Percentiles rank a stretch among this genome's conserved stretches.
phyloP scores from a whole-genome alignment of 208 protist genomes.

The Porcisia hertigi region DNA sequence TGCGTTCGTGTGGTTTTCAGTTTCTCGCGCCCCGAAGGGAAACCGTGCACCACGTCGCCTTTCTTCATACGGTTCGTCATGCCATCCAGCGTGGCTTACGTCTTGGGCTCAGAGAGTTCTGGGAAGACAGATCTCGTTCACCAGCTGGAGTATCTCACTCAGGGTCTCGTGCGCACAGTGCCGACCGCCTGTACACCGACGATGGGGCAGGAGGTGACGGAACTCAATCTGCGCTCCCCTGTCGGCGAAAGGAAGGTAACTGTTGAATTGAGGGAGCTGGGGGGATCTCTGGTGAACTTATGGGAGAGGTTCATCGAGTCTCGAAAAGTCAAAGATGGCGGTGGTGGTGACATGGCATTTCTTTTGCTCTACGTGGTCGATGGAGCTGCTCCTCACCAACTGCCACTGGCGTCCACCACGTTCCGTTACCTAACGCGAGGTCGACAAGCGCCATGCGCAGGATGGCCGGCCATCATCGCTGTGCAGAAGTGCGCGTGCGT shows the following conservation, averaged over 20 bases:
- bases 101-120: conserved; percentile 61
- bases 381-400: conserved; percentile 53
- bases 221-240: conserved; percentile 25
- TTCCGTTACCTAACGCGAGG: conserved; percentile 40
- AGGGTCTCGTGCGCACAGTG: conserved; percentile 23
- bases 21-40: neutral
- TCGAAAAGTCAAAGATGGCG: conserved; percentile 28
- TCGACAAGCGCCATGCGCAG: conserved; percentile 34
- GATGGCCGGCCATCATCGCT: conserved; percentile 60
- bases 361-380: conserved; percentile 77
- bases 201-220: conserved; percentile 66
- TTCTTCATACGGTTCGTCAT: conserved; percentile 6
- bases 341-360: conserved; percentile 10
- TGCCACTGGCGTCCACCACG: conserved; percentile 43
- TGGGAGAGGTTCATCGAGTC: conserved; percentile 74
- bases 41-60: neutral
- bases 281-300: conserved; percentile 47
- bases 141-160: conserved; percentile 45
- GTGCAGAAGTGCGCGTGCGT: conserved; percentile 60
- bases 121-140: conserved; percentile 78
- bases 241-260: conserved; percentile 10
- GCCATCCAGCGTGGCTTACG: conserved; percentile 39
- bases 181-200: conserved; percentile 49
- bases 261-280: conserved; percentile 73
- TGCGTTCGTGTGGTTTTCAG: neutral